Evolutionary conservation across 768 basidiomycete genomes (phyloP).

Genomic region (Leccinum fibrillosum): DNA sequence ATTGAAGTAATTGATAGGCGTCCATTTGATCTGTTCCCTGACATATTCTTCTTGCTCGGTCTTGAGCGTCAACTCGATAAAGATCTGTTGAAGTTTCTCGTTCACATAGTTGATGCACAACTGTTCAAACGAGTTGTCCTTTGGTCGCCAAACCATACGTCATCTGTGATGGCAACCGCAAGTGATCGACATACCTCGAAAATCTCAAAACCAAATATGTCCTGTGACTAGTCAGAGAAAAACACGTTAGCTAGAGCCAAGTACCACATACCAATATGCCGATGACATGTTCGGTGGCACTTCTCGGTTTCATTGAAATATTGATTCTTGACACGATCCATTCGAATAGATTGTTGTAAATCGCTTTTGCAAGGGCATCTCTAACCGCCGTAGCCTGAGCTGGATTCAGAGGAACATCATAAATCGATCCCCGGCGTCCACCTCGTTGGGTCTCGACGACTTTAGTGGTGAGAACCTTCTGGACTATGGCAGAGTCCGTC

Average conservation of each 20-base stretch:
- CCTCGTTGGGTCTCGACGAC: conserved; percentile 92
- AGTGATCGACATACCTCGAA: conserved; percentile 62
- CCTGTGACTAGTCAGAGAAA: conserved; percentile 41
- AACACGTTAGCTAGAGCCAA: neutral
- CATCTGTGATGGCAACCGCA: conserved; percentile 1
- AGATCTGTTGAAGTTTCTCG: conserved; percentile 99
- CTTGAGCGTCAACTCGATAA: conserved; percentile 98
- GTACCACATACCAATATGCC: conserved; percentile 73
- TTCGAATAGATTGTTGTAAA: conserved; percentile 98
- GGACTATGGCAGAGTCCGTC: conserved; percentile 69
- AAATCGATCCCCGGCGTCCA: conserved; percentile 91
- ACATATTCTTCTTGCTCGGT: conserved; percentile 99
- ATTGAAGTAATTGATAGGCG: conserved; percentile 98
- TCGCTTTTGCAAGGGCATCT: conserved; percentile 91
- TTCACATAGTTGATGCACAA: conserved; percentile 99
- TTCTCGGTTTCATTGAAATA: conserved; percentile 89
- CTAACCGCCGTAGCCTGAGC: conserved; percentile 86
- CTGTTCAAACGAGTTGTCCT: conserved; percentile 97
- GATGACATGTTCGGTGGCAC: conserved; percentile 72
- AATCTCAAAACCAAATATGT: conserved; percentile 99
- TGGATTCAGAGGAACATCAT: conserved; percentile 93
- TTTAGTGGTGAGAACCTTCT: conserved; percentile 82
- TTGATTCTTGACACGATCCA: conserved; percentile 99
- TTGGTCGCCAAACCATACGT: conserved; percentile 23
- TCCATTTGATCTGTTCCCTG: conserved; percentile 98